Evolutionary conservation across 2,329 filamentous ascomycete species (phyloP), one percentile per base, ranked within the genome.

Genomic region (Pleomassaria siparia): DNA sequence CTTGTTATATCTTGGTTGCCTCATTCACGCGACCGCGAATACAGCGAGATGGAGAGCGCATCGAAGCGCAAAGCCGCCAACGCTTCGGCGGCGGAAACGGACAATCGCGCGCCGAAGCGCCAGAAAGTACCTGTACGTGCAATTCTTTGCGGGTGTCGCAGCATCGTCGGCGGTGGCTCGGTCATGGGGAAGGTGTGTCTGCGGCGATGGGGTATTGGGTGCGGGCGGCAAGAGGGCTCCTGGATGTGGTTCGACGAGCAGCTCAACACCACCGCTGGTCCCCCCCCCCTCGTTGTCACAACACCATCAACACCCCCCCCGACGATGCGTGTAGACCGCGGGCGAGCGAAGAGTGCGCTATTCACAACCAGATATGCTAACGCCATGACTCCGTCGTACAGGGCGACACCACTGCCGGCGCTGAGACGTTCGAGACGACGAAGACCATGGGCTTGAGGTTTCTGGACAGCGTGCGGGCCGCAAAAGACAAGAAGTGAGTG

Each of bases 401-500:
- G 68, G 57, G 49, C 52, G 59, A 64, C 40, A 51, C 58, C 44
- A 55, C 58, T 42, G 48, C 56, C 32, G 54, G 51, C 15, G 49
- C 58, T 15, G 87, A 91, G 71, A 84, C 81, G 13, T 71, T 74
- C 44, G 84, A 88, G 66, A 84, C 84, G 13, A 91, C 88, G 2
- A 85, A 84, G 12, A 80, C 84, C 46, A 81, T 84, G 61, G 90
- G 90, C 29, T 73, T 89, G 59, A 81, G 80, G 56, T 88, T 95
- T 63, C 74, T 95, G 36, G 84, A 89, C 44, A 84, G 86, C 64
- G 82, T 95, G 63, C 85, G 85, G 59, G 80, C 82, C 55, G 89
- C 88, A 18, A 83, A 84, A 53, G 90, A 95, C 70, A 95, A 95
- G 75, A 88, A 81, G 89, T 92, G 79, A 63, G 81, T 76, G 49